Evolutionary conservation across 352 stramenopile species (phyloP).

Genomic region (Phytophthora sojae): DNA sequence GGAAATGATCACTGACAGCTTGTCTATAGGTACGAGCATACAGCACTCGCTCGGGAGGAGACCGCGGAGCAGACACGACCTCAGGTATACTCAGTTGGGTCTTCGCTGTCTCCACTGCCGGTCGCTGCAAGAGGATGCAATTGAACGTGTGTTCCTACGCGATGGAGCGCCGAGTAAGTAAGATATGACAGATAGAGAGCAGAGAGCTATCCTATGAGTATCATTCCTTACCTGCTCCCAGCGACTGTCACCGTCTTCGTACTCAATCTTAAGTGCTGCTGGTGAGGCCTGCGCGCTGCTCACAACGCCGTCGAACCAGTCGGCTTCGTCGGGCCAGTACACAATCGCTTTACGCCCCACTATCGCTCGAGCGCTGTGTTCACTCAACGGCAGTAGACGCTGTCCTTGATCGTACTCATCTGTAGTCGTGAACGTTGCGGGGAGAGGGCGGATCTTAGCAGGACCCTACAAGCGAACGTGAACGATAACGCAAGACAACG

Average conservation of each 20-base stretch:
- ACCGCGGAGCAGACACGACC: neutral
- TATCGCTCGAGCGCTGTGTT: constrained; percentile 6
- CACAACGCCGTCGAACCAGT: constrained; percentile 57
- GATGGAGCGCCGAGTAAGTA: neutral
- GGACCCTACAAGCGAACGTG: constrained; percentile 5
- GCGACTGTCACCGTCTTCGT: constrained; percentile 59
- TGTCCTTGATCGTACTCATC: constrained; percentile 44
- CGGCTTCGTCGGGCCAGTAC: constrained; percentile 47
- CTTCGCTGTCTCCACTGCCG: neutral
- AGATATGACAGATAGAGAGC: constrained; percentile 1
- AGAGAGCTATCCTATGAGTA: neutral
- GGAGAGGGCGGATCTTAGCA: constrained; percentile 20
- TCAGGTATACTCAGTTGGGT: neutral
- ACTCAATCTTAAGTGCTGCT: constrained; percentile 43
- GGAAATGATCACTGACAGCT: constrained; percentile 43
- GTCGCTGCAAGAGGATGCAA: constrained; percentile 42
- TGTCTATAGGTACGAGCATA: constrained; percentile 45
- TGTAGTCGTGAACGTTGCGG: constrained; percentile 5
- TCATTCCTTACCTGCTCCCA: constrained; percentile 46
- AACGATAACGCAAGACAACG: constrained; percentile 5
- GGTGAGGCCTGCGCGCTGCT: constrained; percentile 8
- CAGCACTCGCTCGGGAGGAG: constrained; percentile 33
- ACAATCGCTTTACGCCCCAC: constrained; percentile 35
- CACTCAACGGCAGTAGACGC: constrained; percentile 26
- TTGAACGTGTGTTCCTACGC: constrained; percentile 44